A percentile compares a stretch with the other conserved stretches of the same genome.
phyloP scores from a whole-genome alignment of 2,329 filamentous ascomycete species.

The Trichoderma gracile region DNA sequence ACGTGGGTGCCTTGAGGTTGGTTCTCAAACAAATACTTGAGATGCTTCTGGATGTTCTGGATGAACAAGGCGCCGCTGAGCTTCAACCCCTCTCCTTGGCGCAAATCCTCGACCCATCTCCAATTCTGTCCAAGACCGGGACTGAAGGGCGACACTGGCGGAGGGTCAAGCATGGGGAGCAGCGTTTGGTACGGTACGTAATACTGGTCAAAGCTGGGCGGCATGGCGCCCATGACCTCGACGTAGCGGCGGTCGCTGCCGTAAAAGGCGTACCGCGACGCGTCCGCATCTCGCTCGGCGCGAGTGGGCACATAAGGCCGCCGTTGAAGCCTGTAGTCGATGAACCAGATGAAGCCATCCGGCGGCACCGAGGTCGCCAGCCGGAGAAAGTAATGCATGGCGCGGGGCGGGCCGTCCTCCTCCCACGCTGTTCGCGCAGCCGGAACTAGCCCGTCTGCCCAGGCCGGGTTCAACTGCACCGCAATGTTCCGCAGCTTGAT shows the following conservation, averaged over 20 bases:
- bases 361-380: background rate
- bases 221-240: background rate
- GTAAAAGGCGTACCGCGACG: background rate
- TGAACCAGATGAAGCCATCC: background rate
- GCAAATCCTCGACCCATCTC: too few species aligned
- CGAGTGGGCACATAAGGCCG: background rate
- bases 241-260: conserved; percentile 1
- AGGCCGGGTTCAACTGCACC: conserved; percentile 1
- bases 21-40: too few species aligned
- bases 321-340: background rate
- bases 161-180: background rate
- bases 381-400: background rate
- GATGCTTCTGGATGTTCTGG: too few species aligned
- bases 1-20: too few species aligned
- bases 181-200: background rate
- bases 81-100: too few species aligned
- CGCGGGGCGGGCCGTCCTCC: too few species aligned
- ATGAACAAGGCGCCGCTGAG: too few species aligned
- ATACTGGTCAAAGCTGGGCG: background rate
- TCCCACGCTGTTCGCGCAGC: background rate
- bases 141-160: background rate
- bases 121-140: too few species aligned
- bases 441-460: background rate
- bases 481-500: background rate
- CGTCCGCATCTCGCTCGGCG: background rate